Percentiles rank a stretch among this genome's conserved stretches.
These are phyloP conservation scores for Rhodotorula sp. DNA, from an alignment of 1,284 basidiomycete genomes.

Conservation along the genomic window DNA sequence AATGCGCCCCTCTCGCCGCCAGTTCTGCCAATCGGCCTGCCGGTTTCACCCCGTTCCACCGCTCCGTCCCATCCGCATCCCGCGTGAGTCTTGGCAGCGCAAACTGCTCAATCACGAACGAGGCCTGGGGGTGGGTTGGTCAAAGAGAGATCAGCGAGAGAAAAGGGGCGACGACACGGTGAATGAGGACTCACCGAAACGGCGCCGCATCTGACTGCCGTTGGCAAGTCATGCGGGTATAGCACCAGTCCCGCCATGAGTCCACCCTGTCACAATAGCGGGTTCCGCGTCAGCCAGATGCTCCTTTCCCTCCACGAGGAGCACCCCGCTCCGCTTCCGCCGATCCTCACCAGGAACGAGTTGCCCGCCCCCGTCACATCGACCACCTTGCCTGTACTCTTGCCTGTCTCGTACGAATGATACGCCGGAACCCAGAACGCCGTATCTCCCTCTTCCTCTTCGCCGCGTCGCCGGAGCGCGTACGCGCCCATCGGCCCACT, in stretches of 20 bases:
- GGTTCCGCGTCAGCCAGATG: conserved; percentile 7
- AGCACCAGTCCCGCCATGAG: conserved; percentile 41
- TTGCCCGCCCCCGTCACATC: conserved; percentile 91
- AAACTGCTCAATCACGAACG: conserved; percentile 75
- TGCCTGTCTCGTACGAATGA: conserved; percentile 55
- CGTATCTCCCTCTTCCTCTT: conserved; percentile 48
- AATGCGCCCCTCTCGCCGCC: conserved; percentile 3
- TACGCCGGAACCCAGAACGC: conserved; percentile 73
- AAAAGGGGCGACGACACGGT: no score
- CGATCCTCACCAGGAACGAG: conserved; percentile 72
- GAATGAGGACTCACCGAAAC: conserved; percentile 2
- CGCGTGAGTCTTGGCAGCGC: conserved; percentile 27
- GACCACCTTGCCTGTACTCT: conserved; percentile 58
- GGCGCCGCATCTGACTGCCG: conserved; percentile 18
- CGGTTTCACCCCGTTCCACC: conserved; percentile 37
- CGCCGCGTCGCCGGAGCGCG: conserved; percentile 49
- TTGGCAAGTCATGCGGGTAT: conserved; percentile 21
- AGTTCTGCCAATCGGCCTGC: conserved; percentile 29
- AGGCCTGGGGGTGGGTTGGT: conserved; percentile 51
- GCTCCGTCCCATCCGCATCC: conserved; percentile 15
- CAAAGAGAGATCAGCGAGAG: not conserved
- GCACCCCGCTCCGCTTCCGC: no score
- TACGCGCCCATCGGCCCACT: conserved; percentile 75
- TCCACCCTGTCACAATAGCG: conserved; percentile 54
- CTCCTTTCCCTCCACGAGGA: no score